These are phyloP conservation scores for Wakefieldia striispora DNA, from an alignment of 768 basidiomycete species.

Conservation along the genomic window DNA sequence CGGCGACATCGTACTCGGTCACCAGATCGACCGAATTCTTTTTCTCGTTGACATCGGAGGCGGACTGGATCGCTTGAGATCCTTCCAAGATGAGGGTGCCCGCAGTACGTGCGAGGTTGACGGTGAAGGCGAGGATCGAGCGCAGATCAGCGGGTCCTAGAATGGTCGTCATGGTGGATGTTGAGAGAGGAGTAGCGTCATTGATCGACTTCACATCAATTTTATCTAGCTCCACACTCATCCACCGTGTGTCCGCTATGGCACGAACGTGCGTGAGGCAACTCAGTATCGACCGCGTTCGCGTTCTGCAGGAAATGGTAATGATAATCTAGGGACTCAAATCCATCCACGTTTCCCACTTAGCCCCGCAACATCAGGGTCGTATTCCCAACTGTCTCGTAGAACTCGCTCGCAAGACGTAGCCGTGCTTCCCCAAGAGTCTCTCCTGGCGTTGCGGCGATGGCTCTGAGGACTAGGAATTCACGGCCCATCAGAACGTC, in stretches of 20 bases:
- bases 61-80: constrained; percentile 66
- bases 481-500: constrained; percentile 75
- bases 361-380: constrained; percentile 39
- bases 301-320: background rate
- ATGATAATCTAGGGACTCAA: background rate
- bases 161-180: constrained; percentile 28
- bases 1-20: constrained; percentile 90
- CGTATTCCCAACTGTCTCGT: constrained; percentile 70
- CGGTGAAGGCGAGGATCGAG: constrained; percentile 64
- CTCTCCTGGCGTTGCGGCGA: constrained; percentile 59
- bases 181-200: background rate
- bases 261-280: constrained; percentile 6
- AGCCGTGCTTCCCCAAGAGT: constrained; percentile 65
- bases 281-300: background rate
- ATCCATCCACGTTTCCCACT: background rate
- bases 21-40: constrained; percentile 94
- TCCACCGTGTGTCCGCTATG: background rate
- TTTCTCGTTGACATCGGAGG: constrained; percentile 71
- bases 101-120: constrained; percentile 68
- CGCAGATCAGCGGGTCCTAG: constrained; percentile 48
- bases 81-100: constrained; percentile 77
- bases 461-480: constrained; percentile 71
- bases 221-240: background rate
- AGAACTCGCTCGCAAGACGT: constrained; percentile 80
- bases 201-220: background rate